These are phyloP conservation scores for Eurotiales sp. DNA, from an alignment of 2,329 filamentous ascomycete genomes.

Conservation along the genomic window DNA sequence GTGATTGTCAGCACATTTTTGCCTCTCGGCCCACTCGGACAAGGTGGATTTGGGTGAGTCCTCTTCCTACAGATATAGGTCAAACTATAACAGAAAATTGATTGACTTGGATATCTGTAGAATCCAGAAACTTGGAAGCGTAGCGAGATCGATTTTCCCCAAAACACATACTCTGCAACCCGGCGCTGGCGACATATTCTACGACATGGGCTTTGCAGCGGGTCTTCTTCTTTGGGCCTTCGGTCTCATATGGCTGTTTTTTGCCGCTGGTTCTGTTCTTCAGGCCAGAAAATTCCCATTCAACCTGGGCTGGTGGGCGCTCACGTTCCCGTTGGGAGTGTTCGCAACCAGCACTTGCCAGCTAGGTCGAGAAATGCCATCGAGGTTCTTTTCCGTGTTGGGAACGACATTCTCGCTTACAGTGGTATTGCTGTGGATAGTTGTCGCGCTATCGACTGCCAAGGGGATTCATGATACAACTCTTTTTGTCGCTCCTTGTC, in stretches of 20 bases:
- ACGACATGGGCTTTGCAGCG: slow-evolving; percentile 33
- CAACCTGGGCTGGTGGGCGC: slow-evolving; percentile 63
- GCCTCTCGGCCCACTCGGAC: slow-evolving; percentile 63
- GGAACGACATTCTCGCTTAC: slow-evolving; percentile 51
- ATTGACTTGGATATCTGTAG: slow-evolving; percentile 15
- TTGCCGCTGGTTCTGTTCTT: slow-evolving; percentile 34
- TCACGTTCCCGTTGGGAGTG: slow-evolving; percentile 58
- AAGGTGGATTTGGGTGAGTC: slow-evolving; percentile 56
- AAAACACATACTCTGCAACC: slow-evolving; percentile 27
- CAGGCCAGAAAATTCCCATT: slow-evolving; percentile 48
- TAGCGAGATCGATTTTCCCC: slow-evolving; percentile 38
- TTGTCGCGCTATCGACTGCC: slow-evolving; percentile 50
- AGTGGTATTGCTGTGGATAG: slow-evolving; percentile 55
- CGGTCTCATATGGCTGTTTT: slow-evolving; percentile 39
- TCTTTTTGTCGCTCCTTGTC: slow-evolving; percentile 54
- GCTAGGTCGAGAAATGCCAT: slow-evolving; percentile 50
- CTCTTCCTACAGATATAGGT: no score
- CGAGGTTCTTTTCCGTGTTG: slow-evolving; percentile 53
- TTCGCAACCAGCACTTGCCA: slow-evolving; percentile 47
- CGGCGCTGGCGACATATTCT: slow-evolving; percentile 30
- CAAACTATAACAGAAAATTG: not conserved
- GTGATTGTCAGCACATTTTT: slow-evolving; percentile 67
- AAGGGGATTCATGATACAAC: slow-evolving; percentile 47
- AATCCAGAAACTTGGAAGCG: slow-evolving; percentile 50
- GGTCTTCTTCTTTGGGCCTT: slow-evolving; percentile 39